Conservation (phyloP, 2,329 filamentous ascomycete genomes). For the Talaromyces sp. region DNA sequence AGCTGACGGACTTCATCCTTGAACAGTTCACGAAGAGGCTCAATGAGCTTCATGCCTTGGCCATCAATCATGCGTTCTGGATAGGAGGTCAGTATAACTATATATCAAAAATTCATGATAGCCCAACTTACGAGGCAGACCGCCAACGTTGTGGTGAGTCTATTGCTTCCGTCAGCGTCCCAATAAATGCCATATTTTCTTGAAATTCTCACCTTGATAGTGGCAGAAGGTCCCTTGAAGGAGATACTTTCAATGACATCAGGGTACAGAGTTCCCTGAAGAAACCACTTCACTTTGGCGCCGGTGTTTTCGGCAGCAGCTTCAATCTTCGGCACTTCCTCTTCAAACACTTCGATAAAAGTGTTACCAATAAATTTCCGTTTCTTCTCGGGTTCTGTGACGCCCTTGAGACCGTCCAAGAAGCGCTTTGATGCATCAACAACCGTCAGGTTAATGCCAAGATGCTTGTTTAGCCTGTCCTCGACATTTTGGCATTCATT, state of each 20-base stretch:
- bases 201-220: constrained; percentile 57
- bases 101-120: not conserved
- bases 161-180: not conserved
- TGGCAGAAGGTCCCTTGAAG: constrained; percentile 67
- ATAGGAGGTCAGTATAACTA: not conserved
- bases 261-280: constrained; percentile 81
- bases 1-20: constrained; percentile 71
- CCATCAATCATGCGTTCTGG: constrained; percentile 48
- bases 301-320: constrained; percentile 62
- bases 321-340: constrained; percentile 68
- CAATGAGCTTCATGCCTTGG: constrained; percentile 52
- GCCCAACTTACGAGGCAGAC: constrained; percentile 48
- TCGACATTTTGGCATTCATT: constrained; percentile 82
- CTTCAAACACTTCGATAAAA: constrained; percentile 80
- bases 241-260: constrained; percentile 61
- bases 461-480: constrained; percentile 68
- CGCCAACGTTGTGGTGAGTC: constrained; percentile 55
- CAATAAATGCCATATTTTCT: constrained; percentile 28
- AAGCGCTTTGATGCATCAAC: constrained; percentile 76
- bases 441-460: constrained; percentile 87
- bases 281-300: constrained; percentile 78
- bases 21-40: constrained; percentile 75
- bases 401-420: constrained; percentile 68
- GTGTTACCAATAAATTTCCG: constrained; percentile 74
- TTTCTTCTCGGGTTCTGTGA: constrained; percentile 79